Base-by-base conservation (phyloP, 2,329 filamentous ascomycete species). In the Aureobasidium musti region DNA sequence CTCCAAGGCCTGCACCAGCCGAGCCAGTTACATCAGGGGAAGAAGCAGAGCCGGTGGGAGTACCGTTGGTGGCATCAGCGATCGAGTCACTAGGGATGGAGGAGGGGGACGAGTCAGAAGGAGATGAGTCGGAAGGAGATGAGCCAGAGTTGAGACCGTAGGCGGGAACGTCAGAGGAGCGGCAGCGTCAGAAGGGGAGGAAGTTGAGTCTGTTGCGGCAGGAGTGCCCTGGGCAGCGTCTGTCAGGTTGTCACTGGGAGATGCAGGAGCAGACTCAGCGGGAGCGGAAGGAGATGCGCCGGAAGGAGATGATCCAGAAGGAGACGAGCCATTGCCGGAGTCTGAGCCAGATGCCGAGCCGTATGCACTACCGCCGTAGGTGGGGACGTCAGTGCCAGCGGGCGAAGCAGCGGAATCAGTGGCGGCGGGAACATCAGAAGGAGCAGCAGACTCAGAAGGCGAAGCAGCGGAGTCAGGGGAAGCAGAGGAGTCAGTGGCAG, bases 1-100 rank as follows among this genome's bases (percentile, higher is more conserved):
- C 54, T 1, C 54, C 54, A 59, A 37, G 5, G 5, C 41, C 39
- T 43, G 39, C 54, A 17, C 57, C 57, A 49, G 57, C 4, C 2
- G 41, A 19, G 28, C 54, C 59, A 8, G 74, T 74, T 43, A 71
- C 72, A 71, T 77, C 75, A 50, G 74, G 78, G 47, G 72, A 75
- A 5, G 77, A 77, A 53, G 77, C 73, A 26, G 72, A 74, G 63
- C 76, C 68, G 41, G 70, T 71, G 47, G 77, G 79, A 0, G 80
- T 82, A 54, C 64, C 70, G 14, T 77, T n/a, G 76, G 78, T 69
- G 81, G 78, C 41, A 76, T 80, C 1, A 80, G 82, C 59, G 65
- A 69, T 17, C 71, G 74, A 41, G 43, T 49, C 23, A 6, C 35
- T 50, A 33, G 39, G 50, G 23, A 52, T 30, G 3, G 47, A 54